A percentile compares a stretch with the other conserved stretches of the same genome.
Evolutionary conservation across 1,284 basidiomycete species (phyloP).

Genomic region (Cryptococcus sp.): DNA sequence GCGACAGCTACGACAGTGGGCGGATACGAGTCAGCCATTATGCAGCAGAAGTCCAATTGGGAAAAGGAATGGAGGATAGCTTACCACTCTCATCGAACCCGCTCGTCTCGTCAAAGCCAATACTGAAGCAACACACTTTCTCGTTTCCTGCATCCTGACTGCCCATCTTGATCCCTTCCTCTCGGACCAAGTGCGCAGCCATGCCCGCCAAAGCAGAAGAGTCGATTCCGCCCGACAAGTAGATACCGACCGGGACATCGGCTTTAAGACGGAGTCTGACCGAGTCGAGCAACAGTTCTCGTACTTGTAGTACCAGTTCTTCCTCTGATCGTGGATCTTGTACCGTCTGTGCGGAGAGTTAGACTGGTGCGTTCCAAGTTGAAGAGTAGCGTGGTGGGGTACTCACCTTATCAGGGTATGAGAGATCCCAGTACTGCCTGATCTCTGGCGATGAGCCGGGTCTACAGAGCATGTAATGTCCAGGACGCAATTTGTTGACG

Average conservation of each 20-base stretch:
- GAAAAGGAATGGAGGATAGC: background rate
- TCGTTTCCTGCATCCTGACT: constrained; percentile 8
- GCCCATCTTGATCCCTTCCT: constrained; percentile 40
- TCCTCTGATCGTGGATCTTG: constrained; percentile 40
- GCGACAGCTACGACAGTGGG: constrained; percentile 39
- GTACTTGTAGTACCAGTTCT: constrained; percentile 47
- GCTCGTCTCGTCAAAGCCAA: constrained; percentile 38
- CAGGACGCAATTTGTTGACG: constrained; percentile 38
- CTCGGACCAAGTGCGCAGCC: constrained; percentile 51
- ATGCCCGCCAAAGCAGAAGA: constrained; percentile 53
- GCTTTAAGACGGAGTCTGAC: constrained; percentile 53
- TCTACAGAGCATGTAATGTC: background rate
- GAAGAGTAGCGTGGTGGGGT: too few species aligned
- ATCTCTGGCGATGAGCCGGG: background rate
- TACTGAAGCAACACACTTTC: constrained; percentile 28
- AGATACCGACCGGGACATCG: constrained; percentile 55
- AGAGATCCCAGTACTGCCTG: too few species aligned
- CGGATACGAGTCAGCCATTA: too few species aligned
- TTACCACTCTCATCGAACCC: constrained; percentile 39
- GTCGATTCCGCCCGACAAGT: constrained; percentile 54
- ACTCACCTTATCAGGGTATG: too few species aligned
- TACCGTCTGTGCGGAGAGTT: background rate
- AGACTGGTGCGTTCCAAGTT: too few species aligned
- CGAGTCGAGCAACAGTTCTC: constrained; percentile 49
- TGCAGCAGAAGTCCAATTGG: too few species aligned